Conservation (phyloP, 768 basidiomycete species). For the Leccinum variicolor region DNA sequence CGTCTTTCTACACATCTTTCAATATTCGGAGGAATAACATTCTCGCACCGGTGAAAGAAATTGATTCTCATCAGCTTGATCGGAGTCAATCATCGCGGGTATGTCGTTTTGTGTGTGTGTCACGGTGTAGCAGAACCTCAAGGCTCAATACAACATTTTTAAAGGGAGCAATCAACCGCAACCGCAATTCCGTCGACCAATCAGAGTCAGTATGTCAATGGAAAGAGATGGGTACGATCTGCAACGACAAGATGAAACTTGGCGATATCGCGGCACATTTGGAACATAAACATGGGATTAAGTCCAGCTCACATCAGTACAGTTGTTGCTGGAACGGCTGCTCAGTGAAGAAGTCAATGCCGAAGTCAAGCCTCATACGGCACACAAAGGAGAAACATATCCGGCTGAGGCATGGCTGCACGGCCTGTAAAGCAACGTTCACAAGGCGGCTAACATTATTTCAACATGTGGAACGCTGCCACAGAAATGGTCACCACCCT, state of each 20-base stretch:
- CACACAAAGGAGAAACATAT: too few relatives aligned
- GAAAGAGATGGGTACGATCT: neutral
- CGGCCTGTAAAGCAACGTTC: too few relatives aligned
- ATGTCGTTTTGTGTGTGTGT: too few relatives aligned
- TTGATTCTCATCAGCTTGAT: too few relatives aligned
- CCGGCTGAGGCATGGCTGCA: too few relatives aligned
- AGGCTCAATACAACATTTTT: neutral
- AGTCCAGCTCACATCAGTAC: neutral
- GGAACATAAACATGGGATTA: neutral
- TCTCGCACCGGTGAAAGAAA: too few relatives aligned
- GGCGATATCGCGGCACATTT: neutral
- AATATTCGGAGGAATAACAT: too few relatives aligned
- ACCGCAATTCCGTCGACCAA: neutral
- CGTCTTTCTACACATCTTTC: neutral
- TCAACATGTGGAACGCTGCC: neutral
- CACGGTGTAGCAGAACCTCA: too few relatives aligned
- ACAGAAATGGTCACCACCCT: neutral
- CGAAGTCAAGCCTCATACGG: neutral
- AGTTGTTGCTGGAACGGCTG: neutral
- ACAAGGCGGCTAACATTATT: too few relatives aligned
- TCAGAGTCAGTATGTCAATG: constrained; percentile 2
- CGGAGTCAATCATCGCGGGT: neutral
- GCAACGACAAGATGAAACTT: neutral
- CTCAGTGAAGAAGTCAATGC: neutral
- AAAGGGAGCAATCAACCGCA: constrained; percentile 3